These are phyloP conservation scores for Moesziomyces sp. DNA, from an alignment of 1,284 basidiomycete genomes.

Conservation along the genomic window DNA sequence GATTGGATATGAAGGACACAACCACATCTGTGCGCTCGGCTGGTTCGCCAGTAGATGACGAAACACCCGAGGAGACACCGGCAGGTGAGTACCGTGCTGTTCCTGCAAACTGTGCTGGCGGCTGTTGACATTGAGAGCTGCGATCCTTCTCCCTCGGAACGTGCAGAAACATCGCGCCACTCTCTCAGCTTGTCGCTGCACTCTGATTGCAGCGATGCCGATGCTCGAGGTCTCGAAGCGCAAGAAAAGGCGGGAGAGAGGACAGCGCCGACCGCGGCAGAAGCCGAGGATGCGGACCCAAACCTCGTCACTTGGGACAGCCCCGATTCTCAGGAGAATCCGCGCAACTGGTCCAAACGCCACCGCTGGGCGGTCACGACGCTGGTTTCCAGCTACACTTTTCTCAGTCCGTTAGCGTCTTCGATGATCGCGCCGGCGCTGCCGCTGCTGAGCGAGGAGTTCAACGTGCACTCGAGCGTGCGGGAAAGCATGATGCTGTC, in stretches of 20 bases:
- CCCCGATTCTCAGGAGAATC: constrained; percentile 75
- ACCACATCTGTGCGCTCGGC: no score
- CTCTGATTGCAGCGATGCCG: neutral
- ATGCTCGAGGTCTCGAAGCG: constrained; percentile 15
- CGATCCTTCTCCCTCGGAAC: neutral
- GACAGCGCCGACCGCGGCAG: neutral
- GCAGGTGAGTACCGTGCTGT: constrained; percentile 7
- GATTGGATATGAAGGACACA: no score
- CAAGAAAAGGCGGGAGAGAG: constrained; percentile 8
- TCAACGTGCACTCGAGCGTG: constrained; percentile 39
- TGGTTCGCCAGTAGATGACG: neutral
- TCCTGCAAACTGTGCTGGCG: no score
- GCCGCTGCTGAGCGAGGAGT: constrained; percentile 41
- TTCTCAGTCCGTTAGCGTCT: constrained; percentile 57
- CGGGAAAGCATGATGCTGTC: constrained; percentile 51
- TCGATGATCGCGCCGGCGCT: constrained; percentile 64
- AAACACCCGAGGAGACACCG: constrained; percentile 7
- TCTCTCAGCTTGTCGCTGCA: constrained; percentile 6
- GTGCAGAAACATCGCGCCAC: constrained; percentile 14
- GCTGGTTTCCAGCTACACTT: constrained; percentile 56
- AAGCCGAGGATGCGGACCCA: constrained; percentile 37
- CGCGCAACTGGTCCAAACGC: constrained; percentile 75
- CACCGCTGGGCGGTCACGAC: constrained; percentile 75
- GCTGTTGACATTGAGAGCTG: neutral
- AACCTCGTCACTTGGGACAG: constrained; percentile 75